Evolutionary conservation across 2,329 filamentous ascomycete genomes (phyloP).

Genomic region (Cercospora citrullina): DNA sequence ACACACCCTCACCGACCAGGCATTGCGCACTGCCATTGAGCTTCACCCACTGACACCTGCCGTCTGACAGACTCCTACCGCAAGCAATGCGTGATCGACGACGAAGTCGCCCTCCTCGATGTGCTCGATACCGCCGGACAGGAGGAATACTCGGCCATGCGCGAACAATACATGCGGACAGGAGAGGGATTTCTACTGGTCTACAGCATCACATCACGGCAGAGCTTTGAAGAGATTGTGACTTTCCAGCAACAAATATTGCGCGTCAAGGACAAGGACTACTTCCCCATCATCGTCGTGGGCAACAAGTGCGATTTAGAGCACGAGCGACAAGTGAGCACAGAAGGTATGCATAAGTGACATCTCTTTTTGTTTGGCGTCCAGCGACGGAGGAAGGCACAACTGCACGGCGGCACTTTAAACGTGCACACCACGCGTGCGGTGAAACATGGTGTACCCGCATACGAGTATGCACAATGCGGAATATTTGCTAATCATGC

Average conservation of each 20-base stretch:
- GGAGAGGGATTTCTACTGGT: conserved; percentile 97
- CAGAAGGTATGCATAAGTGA: conserved; percentile 64
- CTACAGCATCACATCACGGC: conserved; percentile 96
- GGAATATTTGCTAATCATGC: conserved; percentile 16
- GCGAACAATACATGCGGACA: conserved; percentile 99
- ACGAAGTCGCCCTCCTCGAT: conserved; percentile 95
- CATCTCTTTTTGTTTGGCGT: not conserved
- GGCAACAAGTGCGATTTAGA: conserved; percentile 99
- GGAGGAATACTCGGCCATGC: conserved; percentile 99
- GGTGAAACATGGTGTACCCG: conserved; percentile 1
- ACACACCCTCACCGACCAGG: not conserved
- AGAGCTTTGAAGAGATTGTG: conserved; percentile 97
- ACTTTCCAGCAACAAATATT: conserved; percentile 99
- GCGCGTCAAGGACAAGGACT: conserved; percentile 98
- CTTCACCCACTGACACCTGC: conserved; percentile 27
- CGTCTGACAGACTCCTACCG: conserved; percentile 87
- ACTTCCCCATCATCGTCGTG: conserved; percentile 98
- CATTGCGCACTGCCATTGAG: not conserved
- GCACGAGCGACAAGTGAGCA: conserved; percentile 83
- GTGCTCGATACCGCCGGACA: conserved; percentile 97
- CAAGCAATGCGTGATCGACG: conserved; percentile 99
- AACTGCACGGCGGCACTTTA: not conserved
- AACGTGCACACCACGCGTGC: conserved; percentile 27
- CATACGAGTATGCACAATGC: conserved; percentile 7
- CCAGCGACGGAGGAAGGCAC: not conserved